phyloP scores from a whole-genome alignment of 371 early-diverging fungal genomes.

The Globomyces sp. region DNA sequence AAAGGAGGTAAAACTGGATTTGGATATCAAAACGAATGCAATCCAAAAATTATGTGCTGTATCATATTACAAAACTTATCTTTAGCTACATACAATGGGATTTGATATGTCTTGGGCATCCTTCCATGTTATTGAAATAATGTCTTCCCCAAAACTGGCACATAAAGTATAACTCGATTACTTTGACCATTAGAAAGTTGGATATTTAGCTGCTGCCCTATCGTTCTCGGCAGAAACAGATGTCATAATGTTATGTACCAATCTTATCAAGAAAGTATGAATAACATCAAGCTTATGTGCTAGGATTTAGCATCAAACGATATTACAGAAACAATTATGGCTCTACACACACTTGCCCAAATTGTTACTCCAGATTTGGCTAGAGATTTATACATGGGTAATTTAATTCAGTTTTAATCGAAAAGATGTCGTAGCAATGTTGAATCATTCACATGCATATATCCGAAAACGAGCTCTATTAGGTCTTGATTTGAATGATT shows the following conservation, averaged over 20 bases:
- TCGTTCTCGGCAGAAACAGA: slow-evolving; percentile 92
- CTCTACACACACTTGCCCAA: slow-evolving; percentile 85
- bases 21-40: slow-evolving; percentile 80
- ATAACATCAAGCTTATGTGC: background rate
- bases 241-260: slow-evolving; percentile 94
- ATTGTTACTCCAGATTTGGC: slow-evolving; percentile 90
- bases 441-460: slow-evolving; percentile 88
- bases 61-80: too few relatives aligned
- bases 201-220: slow-evolving; percentile 67
- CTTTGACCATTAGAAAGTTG: too few relatives aligned
- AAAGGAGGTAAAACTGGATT: slow-evolving; percentile 81
- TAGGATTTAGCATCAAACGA: slow-evolving; percentile 84
- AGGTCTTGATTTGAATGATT: background rate
- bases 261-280: slow-evolving; percentile 87
- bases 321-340: slow-evolving; percentile 80
- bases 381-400: slow-evolving; percentile 61
- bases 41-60: slow-evolving; percentile 72
- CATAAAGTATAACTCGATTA: slow-evolving; percentile 57
- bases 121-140: slow-evolving; percentile 95
- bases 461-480: slow-evolving; percentile 89
- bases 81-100: slow-evolving; percentile 32
- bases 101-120: slow-evolving; percentile 96
- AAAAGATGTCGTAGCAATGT: slow-evolving; percentile 49
- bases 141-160: slow-evolving; percentile 82
- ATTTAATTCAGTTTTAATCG: slow-evolving; percentile 67